phyloP scores from a whole-genome alignment of 768 basidiomycete genomes.

The Mycena crocata region DNA sequence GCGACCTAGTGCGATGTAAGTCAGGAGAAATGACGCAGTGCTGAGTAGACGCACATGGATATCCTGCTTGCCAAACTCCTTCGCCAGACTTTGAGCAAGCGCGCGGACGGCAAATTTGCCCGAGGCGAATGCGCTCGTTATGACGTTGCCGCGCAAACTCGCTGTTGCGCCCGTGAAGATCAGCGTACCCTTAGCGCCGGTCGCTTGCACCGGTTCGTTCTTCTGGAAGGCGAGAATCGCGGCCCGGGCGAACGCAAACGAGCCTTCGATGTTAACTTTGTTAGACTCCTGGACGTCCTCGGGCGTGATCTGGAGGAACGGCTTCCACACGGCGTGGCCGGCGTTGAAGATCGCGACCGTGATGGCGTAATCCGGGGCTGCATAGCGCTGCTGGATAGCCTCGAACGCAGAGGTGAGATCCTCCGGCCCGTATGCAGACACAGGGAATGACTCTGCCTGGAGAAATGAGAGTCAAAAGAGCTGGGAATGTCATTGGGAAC shows the following conservation, averaged over 20 bases:
- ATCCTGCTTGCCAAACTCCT: constrained; percentile 80
- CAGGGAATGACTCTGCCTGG: constrained; percentile 68
- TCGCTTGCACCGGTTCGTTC: constrained; percentile 59
- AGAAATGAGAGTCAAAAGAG: constrained; percentile 19
- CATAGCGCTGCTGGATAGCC: constrained; percentile 58
- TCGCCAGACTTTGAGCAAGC: constrained; percentile 76
- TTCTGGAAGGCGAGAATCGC: constrained; percentile 70
- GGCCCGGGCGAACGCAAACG: constrained; percentile 73
- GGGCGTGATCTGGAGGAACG: constrained; percentile 72
- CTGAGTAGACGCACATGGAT: constrained; percentile 66
- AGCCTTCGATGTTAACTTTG: constrained; percentile 65
- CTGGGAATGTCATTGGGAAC: constrained; percentile 13
- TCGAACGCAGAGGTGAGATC: constrained; percentile 64
- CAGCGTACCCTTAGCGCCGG: constrained; percentile 71
- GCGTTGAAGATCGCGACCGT: constrained; percentile 76
- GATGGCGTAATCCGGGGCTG: constrained; percentile 61
- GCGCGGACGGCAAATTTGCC: constrained; percentile 73
- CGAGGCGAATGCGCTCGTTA: constrained; percentile 72
- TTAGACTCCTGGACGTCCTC: constrained; percentile 64
- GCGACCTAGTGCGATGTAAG: constrained; percentile 57
- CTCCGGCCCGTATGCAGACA: constrained; percentile 60
- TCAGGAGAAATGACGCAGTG: not conserved
- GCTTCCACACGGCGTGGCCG: constrained; percentile 68
- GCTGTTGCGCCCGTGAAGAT: constrained; percentile 84
- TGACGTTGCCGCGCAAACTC: constrained; percentile 68